Evolutionary conservation across 805 yeast genomes (phyloP).

Genomic region (Millerozyma miso): DNA sequence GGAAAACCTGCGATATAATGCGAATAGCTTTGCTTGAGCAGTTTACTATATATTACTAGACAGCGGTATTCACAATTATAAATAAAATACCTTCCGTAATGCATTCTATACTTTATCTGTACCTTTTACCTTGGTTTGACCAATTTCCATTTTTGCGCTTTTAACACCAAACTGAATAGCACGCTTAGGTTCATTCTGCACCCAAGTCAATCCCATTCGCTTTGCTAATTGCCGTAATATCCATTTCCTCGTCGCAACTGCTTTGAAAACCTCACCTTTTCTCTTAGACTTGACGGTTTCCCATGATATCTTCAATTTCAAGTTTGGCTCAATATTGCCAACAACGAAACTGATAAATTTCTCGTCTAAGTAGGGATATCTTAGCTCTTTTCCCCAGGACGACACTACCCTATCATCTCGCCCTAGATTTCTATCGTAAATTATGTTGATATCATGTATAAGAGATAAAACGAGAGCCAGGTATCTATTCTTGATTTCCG

Average conservation of each 20-base stretch:
- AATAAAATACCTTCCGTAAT: neutral
- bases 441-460: conserved; percentile 62
- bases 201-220: conserved; percentile 46
- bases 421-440: conserved; percentile 77
- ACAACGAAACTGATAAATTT: conserved; percentile 50
- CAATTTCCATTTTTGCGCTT: conserved; percentile 88
- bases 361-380: conserved; percentile 82
- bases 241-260: conserved; percentile 41
- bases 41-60: neutral
- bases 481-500: conserved; percentile 18
- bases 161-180: conserved; percentile 97
- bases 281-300: conserved; percentile 16
- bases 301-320: conserved; percentile 35
- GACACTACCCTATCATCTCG: conserved; percentile 89
- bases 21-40: neutral
- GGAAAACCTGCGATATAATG: too few relatives aligned
- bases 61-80: neutral
- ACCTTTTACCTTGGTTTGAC: conserved; percentile 73
- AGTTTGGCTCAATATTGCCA: conserved; percentile 44
- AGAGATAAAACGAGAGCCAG: conserved; percentile 54
- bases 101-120: conserved; percentile 43
- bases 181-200: conserved; percentile 73
- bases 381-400: conserved; percentile 81
- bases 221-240: conserved; percentile 62
- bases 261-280: conserved; percentile 21